Percentiles rank a stretch among this genome's conserved stretches.
These are phyloP conservation scores for Xylaria venustula DNA, from an alignment of 495 filamentous ascomycete species.

Conservation along the genomic window DNA sequence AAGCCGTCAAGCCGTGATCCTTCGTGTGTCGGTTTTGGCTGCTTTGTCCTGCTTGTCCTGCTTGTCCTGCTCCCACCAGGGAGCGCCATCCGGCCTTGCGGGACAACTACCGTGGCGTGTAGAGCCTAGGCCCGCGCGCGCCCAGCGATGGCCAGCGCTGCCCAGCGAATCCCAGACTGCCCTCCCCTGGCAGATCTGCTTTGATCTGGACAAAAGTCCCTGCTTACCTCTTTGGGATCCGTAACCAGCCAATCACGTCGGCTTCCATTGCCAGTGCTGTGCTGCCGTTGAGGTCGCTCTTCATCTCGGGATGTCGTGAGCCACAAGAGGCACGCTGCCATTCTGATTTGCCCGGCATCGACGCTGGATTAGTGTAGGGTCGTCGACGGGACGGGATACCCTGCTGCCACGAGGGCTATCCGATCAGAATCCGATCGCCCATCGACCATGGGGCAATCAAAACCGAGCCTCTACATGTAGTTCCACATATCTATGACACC, in stretches of 20 bases:
- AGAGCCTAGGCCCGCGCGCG: too few species aligned
- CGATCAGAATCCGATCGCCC: neutral
- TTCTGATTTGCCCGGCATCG: conserved; percentile 5
- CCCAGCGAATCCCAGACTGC: conserved; percentile 8
- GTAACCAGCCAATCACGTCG: neutral
- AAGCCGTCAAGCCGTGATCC: conserved; percentile 10
- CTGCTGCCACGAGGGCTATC: conserved; percentile 15
- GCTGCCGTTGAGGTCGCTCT: neutral
- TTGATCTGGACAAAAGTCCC: conserved; percentile 16
- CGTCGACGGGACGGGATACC: neutral
- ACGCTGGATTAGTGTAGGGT: neutral
- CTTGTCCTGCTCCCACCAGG: neutral
- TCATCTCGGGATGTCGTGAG: conserved; percentile 7
- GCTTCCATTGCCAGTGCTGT: neutral
- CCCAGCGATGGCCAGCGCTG: too few species aligned
- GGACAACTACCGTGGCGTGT: conserved; percentile 15
- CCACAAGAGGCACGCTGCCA: neutral
- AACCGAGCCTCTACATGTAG: neutral
- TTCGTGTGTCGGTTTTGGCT: neutral
- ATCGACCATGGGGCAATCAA: conserved; percentile 2
- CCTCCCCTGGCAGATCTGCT: conserved; percentile 10
- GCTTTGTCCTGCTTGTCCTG: too few species aligned
- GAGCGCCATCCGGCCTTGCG: conserved; percentile 6
- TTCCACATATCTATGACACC: neutral
- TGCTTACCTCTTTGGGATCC: conserved; percentile 6